Base-by-base conservation (phyloP, 2,329 filamentous ascomycete species). In the Colletotrichum musicola region DNA sequence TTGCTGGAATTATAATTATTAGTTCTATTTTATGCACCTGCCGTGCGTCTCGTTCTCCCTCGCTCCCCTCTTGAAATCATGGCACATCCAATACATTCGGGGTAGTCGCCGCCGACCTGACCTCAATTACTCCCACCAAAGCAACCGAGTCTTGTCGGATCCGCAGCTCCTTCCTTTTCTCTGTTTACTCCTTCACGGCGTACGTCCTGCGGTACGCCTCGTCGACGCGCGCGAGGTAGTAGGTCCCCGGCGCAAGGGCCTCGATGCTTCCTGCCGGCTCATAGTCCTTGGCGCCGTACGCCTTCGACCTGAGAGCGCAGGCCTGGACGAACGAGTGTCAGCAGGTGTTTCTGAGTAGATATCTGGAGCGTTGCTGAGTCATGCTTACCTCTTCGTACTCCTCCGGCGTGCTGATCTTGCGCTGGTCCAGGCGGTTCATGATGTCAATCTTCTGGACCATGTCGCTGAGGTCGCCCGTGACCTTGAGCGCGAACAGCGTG, bases 401-500 rank as follows among this genome's bases (percentile, higher is more conserved):
- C 7, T 56, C 50, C 7, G 60, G 22, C 10, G 49, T 62, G 1
- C 49, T 25, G 9, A 53, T 59, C 47, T 64, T 59, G 46, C 62
- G 62, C 47, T 64, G 25, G 10, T 27, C 35, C 20, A 64, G 35
- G 6, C 54, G 62, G 5, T 53, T 30, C 62, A 59, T 64, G 22
- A 64, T 7, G 9, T 64, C 54, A 51, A 64, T 59, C 62, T 59
- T 64, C 18, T 64, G 54, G 2, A 64, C 53, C 53, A 64, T 47
- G 4, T 64, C 20, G 30, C 20, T 50, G 5, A 64, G 62, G 30
- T 64, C 54, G 20, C 54, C 62, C 4, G 62, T 64, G 25, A 64
- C 55, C 35, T 60, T 64, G n/a, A 64, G 44, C 46, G 54, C 62
- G 14, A 53, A 64, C 6, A 64, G 47, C 16, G 62, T 64, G 44